A percentile compares a stretch with the other conserved stretches of the same genome.
Evolutionary conservation across 1,139 yeast species (phyloP).

Genomic region (Tardiomyces blankii): DNA sequence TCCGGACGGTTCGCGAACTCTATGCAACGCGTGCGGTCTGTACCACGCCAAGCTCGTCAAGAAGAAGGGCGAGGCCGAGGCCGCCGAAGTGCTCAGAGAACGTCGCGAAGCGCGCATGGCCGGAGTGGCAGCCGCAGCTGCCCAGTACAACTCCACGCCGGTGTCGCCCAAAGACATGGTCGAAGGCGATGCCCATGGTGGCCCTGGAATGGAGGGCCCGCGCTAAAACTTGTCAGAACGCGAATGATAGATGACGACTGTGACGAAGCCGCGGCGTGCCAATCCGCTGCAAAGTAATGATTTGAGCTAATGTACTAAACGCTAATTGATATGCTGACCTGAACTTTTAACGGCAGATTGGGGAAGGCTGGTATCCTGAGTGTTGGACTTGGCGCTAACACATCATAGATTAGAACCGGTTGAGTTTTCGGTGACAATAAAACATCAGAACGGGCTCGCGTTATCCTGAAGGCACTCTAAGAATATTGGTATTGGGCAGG

Average conservation of each 20-base stretch:
- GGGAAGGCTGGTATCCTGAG: too few relatives aligned
- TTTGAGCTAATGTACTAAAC: too few relatives aligned
- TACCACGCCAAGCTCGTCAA: constrained; percentile 67
- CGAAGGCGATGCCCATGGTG: background rate
- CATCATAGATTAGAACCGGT: too few relatives aligned
- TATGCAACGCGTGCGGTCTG: constrained; percentile 86
- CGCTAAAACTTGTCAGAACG: background rate
- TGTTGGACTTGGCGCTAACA: too few relatives aligned
- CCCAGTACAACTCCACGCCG: background rate
- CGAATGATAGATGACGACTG: background rate
- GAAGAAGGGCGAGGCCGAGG: constrained; percentile 53
- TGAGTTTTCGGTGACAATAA: too few relatives aligned
- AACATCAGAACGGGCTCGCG: too few relatives aligned
- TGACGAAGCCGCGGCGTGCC: background rate
- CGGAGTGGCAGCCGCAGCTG: background rate
- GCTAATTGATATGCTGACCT: too few relatives aligned
- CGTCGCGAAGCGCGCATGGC: constrained; percentile 9
- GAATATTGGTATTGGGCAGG: too few relatives aligned
- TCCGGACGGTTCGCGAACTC: constrained; percentile 72
- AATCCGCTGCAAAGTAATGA: too few relatives aligned
- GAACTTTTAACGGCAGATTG: too few relatives aligned
- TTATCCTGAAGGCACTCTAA: too few relatives aligned
- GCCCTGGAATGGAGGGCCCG: background rate
- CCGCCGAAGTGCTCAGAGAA: constrained; percentile 35
- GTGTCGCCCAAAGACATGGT: background rate